Conservation (phyloP, 148 eudicot genomes). For the Bassia scoparia region DNA sequence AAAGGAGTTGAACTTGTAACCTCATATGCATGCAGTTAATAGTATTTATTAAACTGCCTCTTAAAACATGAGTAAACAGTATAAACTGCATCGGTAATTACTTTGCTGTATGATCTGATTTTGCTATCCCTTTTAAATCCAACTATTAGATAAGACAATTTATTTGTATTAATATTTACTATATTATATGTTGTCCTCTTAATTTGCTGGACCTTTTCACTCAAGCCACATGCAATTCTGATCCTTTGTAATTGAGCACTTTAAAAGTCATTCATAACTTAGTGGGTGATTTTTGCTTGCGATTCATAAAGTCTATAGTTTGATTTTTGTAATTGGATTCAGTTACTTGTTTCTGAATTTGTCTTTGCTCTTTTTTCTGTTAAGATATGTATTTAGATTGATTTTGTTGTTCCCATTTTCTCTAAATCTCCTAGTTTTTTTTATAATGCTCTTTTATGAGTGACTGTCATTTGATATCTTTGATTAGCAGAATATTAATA, state of each 20-base stretch:
- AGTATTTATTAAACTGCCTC: no score
- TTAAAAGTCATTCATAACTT: slow-evolving; percentile 29
- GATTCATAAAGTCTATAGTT: slow-evolving; percentile 11
- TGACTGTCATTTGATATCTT: no score
- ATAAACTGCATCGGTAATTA: no score
- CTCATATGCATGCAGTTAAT: no score
- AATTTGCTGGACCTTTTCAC: slow-evolving; percentile 16
- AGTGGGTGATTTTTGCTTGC: slow-evolving; percentile 14
- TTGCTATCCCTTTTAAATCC: no score
- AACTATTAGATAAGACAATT: no score
- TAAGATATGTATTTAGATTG: not conserved
- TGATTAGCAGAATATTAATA: not conserved
- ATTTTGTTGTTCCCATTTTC: no score
- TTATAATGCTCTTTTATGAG: no score
- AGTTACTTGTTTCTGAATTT: slow-evolving; percentile 3
- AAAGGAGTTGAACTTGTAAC: no score
- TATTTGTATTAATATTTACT: no score
- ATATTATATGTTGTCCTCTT: not conserved
- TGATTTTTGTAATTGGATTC: slow-evolving; percentile 1
- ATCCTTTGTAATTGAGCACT: slow-evolving; percentile 31
- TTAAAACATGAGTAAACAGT: no score
- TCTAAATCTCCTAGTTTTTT: not conserved
- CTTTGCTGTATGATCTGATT: slow-evolving; percentile 24
- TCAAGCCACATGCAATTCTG: slow-evolving; percentile 25
- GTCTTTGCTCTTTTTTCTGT: slow-evolving; percentile 2